Evolutionary conservation across 768 basidiomycete species (phyloP).

Genomic region (Hypsizygus marmoreus): DNA sequence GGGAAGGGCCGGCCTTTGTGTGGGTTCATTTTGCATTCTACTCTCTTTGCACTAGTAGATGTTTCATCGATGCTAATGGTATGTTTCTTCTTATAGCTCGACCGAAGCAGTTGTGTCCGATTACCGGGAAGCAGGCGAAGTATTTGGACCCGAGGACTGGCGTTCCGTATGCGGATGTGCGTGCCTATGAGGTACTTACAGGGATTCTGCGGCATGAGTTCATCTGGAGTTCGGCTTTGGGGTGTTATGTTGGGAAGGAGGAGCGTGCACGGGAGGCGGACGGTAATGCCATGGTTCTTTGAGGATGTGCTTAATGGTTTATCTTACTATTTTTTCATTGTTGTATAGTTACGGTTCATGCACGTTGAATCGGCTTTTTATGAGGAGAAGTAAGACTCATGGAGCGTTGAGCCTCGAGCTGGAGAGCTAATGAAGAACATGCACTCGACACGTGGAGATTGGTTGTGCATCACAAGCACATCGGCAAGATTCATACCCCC

Average conservation of each 20-base stretch:
- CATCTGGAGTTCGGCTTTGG: slow-evolving; percentile 57
- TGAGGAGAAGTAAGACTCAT: too few relatives aligned
- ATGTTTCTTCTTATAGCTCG: slow-evolving; percentile 48
- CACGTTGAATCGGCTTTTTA: too few relatives aligned
- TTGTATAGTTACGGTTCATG: too few relatives aligned
- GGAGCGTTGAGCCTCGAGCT: too few relatives aligned
- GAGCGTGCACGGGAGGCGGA: too few relatives aligned
- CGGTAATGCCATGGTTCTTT: too few relatives aligned
- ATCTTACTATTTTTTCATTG: too few relatives aligned
- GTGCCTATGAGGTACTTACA: slow-evolving; percentile 67
- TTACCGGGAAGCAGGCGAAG: slow-evolving; percentile 76
- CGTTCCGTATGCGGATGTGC: slow-evolving; percentile 74
- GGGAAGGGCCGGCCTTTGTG: slow-evolving; percentile 67
- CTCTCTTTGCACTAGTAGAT: background rate
- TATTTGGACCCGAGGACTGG: slow-evolving; percentile 83
- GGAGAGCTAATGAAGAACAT: too few relatives aligned
- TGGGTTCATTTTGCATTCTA: slow-evolving; percentile 31
- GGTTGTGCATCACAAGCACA: too few relatives aligned
- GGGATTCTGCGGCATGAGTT: slow-evolving; percentile 66
- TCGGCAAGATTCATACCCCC: too few relatives aligned
- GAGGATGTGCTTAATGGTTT: too few relatives aligned
- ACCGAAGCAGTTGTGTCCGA: slow-evolving; percentile 64
- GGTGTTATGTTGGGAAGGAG: slow-evolving; percentile 44
- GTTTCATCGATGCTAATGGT: slow-evolving; percentile 1
- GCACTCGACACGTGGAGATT: too few relatives aligned